Evolutionary conservation across 371 early-diverging fungal genomes (phyloP), one percentile per base, ranked within the genome.

Genomic region (Rhizopus stolonifer): DNA sequence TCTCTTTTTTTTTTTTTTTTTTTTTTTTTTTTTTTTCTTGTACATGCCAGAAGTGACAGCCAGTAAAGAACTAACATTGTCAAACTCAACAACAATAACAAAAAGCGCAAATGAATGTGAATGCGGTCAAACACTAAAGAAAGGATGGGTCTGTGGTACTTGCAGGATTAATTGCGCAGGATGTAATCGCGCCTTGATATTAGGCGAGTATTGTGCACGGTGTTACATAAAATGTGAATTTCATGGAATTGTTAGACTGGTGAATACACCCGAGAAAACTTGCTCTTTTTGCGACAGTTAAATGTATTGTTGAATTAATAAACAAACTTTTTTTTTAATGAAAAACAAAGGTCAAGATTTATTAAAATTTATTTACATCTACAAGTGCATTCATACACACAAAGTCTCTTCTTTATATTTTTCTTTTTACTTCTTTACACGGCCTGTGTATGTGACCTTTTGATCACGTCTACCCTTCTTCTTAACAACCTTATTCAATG

Each of bases 401-500:
- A 22, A 11, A 52, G 8, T 11, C 13, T 25, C 18, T 29, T 19
- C 15, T 13, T 24, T 18, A 4, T 14, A 1, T n/a, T 36, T 25
- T 18, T 19, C 3, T 29, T 7, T 42, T 49, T 65, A 77, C 55
- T 74, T 74, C 52, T 65, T 72, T 38, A 72, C 56, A 58, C 66
- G 64, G 43, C 78, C 78, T 19, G 78, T 78, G 32, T 60, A 74
- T 38, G 78, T 74, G 32, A 78, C 46, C 44, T 58, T 68, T 38
- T 65, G 56, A 23, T 71, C 69, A 40, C 60, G 63, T 51, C 65
- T 65, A 46, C 70, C 70, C 65, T 76, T 79, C 61, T 72, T 72
- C 62, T 74, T 81, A 49, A 67, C 72, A 19, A 74, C 71, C 64
- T 78, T 78, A 42, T 70, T 78, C 57, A 98, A 79, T 45, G 98